Conservation (phyloP, 140 eudicot species). For the Flaveria floridana region DNA sequence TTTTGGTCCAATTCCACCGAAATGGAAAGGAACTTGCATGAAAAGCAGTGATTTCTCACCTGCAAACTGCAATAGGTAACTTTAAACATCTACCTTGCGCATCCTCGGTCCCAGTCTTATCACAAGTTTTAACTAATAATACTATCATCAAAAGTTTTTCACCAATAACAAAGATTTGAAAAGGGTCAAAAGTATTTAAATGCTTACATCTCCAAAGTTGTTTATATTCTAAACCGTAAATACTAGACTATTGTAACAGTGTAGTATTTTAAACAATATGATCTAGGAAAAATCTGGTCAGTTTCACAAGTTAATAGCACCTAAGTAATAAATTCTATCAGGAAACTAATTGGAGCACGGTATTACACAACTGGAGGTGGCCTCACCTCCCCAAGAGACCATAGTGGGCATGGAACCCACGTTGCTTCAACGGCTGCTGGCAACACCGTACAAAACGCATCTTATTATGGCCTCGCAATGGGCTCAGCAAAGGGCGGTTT, state of each 20-base stretch:
- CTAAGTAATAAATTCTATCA: constrained; percentile 16
- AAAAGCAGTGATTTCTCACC: constrained; percentile 48
- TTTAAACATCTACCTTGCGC: background rate
- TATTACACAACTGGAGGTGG: constrained; percentile 31
- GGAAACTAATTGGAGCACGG: constrained; percentile 86
- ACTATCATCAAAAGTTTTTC: background rate
- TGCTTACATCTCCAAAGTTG: background rate
- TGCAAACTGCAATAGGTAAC: constrained; percentile 59
- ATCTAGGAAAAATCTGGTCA: background rate
- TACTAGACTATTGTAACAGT: background rate
- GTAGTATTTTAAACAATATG: background rate
- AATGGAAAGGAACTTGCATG: constrained; percentile 79
- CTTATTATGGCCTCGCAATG: constrained; percentile 66
- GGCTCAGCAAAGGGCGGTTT: constrained; percentile 90
- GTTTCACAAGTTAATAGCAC: background rate
- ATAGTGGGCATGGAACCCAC: constrained; percentile 80
- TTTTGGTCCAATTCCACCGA: constrained; percentile 64
- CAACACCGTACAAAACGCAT: constrained; percentile 52
- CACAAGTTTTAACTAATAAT: too few species aligned
- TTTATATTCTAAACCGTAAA: background rate
- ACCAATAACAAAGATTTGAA: background rate
- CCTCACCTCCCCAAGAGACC: constrained; percentile 54
- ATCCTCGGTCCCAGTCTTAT: too few species aligned
- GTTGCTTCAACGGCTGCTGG: constrained; percentile 83
- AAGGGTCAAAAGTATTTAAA: background rate